phyloP scores from a whole-genome alignment of 1,284 basidiomycete genomes.

The Meira miltonrushii region DNA sequence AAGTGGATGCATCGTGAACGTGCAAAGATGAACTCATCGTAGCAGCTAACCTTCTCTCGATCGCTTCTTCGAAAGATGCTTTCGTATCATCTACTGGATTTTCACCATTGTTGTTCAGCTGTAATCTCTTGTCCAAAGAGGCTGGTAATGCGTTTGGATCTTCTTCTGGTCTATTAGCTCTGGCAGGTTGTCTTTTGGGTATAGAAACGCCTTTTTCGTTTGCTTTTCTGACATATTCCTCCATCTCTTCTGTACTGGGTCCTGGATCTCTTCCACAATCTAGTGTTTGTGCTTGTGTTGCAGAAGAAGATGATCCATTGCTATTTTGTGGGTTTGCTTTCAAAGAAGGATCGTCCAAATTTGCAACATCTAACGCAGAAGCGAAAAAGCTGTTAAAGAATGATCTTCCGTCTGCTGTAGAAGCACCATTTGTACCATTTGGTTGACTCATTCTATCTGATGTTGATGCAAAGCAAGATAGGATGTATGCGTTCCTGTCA shows the following conservation, averaged over 20 bases:
- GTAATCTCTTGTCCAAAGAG: no score
- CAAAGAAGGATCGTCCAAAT: conserved; percentile 11
- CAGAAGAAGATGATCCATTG: conserved; percentile 1
- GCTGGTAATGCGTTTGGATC: not conserved
- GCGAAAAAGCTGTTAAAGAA: conserved; percentile 24
- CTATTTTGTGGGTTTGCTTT: not conserved
- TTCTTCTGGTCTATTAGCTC: not conserved
- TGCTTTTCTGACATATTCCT: not conserved
- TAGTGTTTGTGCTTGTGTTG: not conserved
- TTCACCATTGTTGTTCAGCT: no score
- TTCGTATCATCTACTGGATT: not conserved
- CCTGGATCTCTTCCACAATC: conserved; percentile 2
- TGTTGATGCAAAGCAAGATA: no score
- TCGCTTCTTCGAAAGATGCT: not conserved
- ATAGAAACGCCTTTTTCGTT: not conserved
- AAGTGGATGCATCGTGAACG: not conserved
- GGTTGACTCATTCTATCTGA: no score
- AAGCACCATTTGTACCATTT: not conserved
- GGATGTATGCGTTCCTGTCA: no score
- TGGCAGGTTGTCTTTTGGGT: not conserved
- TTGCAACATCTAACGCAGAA: conserved; percentile 15
- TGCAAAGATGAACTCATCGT: not conserved
- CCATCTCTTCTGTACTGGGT: no score
- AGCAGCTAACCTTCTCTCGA: not conserved
- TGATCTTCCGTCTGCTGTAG: conserved; percentile 8